Conservation (phyloP, 495 filamentous ascomycete species). For the Tuber melanosporum region DNA sequence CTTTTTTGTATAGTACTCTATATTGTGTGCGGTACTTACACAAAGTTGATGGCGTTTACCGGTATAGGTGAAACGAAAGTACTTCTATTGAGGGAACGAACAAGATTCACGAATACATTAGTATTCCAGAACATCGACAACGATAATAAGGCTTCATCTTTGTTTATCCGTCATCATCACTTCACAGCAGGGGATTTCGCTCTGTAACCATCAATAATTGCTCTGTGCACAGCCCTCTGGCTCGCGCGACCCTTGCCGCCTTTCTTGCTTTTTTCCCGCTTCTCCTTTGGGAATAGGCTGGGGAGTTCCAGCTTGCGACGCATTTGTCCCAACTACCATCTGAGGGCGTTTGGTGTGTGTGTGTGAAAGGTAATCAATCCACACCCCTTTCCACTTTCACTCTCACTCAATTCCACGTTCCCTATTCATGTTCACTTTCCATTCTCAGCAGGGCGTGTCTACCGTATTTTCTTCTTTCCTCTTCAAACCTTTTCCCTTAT, state of each 20-base stretch:
- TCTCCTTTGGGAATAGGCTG: conserved; percentile 14
- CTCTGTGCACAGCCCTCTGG: conserved; percentile 32
- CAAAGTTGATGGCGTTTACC: not conserved
- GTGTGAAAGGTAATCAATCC: not conserved
- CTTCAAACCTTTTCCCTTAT: not conserved
- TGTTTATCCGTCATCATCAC: not conserved
- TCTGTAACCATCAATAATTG: not conserved
- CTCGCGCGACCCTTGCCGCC: conserved; percentile 28
- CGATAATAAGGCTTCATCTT: not conserved
- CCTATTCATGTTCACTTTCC: not conserved
- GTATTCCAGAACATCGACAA: not conserved
- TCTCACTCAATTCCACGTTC: conserved; percentile 18
- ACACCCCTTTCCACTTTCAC: conserved; percentile 28
- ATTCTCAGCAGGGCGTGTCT: not conserved
- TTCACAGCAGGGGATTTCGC: not conserved
- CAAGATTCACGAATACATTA: not conserved
- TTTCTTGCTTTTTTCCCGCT: conserved; percentile 27
- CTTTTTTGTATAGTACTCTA: not conserved
- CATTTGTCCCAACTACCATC: conserved; percentile 12
- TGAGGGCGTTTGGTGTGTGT: not conserved
- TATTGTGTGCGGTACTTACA: not conserved
- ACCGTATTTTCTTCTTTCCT: not conserved
- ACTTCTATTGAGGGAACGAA: not conserved
- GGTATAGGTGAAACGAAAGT: not conserved
- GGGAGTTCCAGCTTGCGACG: conserved; percentile 33